Conservation (phyloP, 805 yeast species). For the Metschnikowia reukaufii region DNA sequence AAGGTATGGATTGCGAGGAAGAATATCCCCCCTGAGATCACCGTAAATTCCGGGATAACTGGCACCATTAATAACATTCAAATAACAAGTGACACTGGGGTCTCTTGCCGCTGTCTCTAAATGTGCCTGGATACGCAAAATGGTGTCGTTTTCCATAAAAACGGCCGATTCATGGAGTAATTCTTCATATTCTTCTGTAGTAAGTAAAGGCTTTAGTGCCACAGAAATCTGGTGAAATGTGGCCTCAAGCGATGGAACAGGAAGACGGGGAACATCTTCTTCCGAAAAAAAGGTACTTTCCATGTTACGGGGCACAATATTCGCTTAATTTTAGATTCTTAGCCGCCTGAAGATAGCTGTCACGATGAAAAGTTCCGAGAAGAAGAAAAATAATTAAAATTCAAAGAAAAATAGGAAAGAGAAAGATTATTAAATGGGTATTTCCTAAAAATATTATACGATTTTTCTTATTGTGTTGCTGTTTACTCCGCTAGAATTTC, state of each 20-base stretch:
- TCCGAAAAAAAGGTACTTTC: constrained; percentile 33
- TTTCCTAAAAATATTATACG: too few relatives aligned
- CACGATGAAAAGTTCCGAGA: too few relatives aligned
- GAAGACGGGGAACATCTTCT: constrained; percentile 51
- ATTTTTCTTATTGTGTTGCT: too few relatives aligned
- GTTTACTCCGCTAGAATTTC: too few relatives aligned
- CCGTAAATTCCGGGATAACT: constrained; percentile 60
- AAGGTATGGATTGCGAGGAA: constrained; percentile 78
- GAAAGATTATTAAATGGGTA: too few relatives aligned
- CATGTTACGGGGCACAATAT: too few relatives aligned
- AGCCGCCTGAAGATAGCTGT: too few relatives aligned
- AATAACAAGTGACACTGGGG: constrained; percentile 44
- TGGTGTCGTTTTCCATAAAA: constrained; percentile 44
- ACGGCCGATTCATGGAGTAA: constrained; percentile 45
- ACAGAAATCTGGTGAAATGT: constrained; percentile 54
- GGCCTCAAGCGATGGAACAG: constrained; percentile 55
- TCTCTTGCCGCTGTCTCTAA: constrained; percentile 45
- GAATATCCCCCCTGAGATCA: constrained; percentile 60
- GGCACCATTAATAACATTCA: constrained; percentile 52
- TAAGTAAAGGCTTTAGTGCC: constrained; percentile 60
- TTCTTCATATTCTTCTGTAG: constrained; percentile 49
- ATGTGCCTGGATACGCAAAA: constrained; percentile 53
- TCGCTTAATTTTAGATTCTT: neutral
- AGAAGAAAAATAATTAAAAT: too few relatives aligned
- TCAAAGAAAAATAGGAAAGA: too few relatives aligned